These are phyloP conservation scores for Rhododendron mucronatum DNA, from an alignment of 148 eudicot species.

Conservation along the genomic window DNA sequence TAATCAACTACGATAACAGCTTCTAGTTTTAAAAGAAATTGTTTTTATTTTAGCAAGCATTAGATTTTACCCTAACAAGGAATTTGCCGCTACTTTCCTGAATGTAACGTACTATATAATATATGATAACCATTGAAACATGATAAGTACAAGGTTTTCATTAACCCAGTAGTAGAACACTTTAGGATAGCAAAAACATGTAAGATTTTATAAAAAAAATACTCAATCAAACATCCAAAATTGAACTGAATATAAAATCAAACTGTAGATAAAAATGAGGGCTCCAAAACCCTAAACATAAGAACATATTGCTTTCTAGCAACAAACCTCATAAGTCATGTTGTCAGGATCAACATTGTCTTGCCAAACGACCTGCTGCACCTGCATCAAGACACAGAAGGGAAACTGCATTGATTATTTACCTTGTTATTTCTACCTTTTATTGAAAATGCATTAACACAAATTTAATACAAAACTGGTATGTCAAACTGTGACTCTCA, in stretches of 20 bases:
- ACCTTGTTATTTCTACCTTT: background rate
- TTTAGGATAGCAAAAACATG: background rate
- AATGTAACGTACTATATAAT: background rate
- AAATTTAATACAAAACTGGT: background rate
- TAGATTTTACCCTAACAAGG: background rate
- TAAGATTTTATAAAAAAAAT: background rate
- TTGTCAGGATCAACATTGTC: constrained; percentile 81
- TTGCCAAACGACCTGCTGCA: constrained; percentile 64
- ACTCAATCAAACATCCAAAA: background rate
- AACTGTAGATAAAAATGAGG: background rate
- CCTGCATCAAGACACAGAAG: constrained; percentile 16
- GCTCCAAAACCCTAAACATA: background rate
- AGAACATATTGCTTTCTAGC: background rate
- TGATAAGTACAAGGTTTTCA: background rate
- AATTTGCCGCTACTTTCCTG: background rate
- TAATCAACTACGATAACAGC: background rate
- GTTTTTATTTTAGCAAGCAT: background rate
- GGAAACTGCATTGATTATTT: constrained; percentile 6
- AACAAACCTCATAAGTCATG: constrained; percentile 91
- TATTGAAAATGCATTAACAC: background rate
- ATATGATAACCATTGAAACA: background rate
- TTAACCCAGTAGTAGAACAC: background rate
- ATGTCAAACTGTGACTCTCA: background rate
- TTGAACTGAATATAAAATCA: background rate
- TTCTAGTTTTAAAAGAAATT: background rate